Evolutionary conservation across 75 land plant species (phyloP).

Genomic region (Adiantum capillusveneris): DNA sequence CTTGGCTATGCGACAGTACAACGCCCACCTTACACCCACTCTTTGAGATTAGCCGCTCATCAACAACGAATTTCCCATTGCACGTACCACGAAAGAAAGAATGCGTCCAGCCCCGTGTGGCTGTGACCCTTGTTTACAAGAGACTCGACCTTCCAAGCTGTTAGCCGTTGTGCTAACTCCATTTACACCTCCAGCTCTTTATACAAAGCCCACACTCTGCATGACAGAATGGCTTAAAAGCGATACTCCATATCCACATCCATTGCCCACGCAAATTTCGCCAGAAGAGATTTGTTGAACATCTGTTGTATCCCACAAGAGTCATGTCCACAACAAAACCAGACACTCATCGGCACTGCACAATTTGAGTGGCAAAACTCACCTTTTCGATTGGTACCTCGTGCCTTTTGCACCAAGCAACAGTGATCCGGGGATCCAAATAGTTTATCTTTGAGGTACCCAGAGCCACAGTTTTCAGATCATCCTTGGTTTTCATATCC

Average conservation of each 20-base stretch:
- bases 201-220: too few relatives aligned
- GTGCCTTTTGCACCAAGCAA: slow-evolving; percentile 98
- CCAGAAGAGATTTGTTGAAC: slow-evolving; percentile 91
- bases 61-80: too few relatives aligned
- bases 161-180: too few relatives aligned
- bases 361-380: background rate
- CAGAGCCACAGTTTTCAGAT: slow-evolving; percentile 87
- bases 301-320: slow-evolving; percentile 46
- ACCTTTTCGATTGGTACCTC: slow-evolving; percentile 99
- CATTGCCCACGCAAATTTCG: slow-evolving; percentile 98
- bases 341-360: too few relatives aligned
- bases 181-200: too few relatives aligned
- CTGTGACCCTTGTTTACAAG: too few relatives aligned
- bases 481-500: slow-evolving; percentile 77
- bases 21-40: too few relatives aligned
- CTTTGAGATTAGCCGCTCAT: too few relatives aligned
- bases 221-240: slow-evolving; percentile 39
- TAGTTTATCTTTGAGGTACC: slow-evolving; percentile 99
- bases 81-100: too few relatives aligned
- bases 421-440: slow-evolving; percentile 94
- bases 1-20: too few relatives aligned
- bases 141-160: too few relatives aligned
- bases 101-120: too few relatives aligned
- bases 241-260: slow-evolving; percentile 83
- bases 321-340: background rate